Evolutionary conservation across 768 basidiomycete species (phyloP), one percentile per base, ranked within the genome.

Genomic region (Lentinus brumalis): DNA sequence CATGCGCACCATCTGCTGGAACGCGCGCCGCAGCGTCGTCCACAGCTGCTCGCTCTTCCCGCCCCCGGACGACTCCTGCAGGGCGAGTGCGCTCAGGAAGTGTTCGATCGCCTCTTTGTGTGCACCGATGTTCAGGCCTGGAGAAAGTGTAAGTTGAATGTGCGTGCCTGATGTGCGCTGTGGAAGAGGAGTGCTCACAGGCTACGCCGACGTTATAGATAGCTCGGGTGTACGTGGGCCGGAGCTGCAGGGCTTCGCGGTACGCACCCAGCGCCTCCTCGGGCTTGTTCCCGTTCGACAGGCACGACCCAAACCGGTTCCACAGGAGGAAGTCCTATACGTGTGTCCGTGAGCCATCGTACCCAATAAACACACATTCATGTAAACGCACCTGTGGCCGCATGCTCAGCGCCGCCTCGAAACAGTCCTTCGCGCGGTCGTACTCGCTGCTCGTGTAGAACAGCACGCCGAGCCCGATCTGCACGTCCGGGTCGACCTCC

Each of bases 131-230:
- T 99, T 99, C 62, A 99, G 75, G 70, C 96, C 94, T 97, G 60
- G 5, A 62, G 51, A 21, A 6, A 51, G 47, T 50, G 21, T 26
- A 26, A 26, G 21, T 2, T 26, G 21, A 26, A 55, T 60, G 32
- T 63, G 15, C 40, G 51, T n/a, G 15, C 54, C 50, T 42, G 42
- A 35, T 30, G 18, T 15, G 26, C 49, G 45, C 45, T 15, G n/a
- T 10, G 26, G 10, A 18, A 21, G 9, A 7, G n/a, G 9, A 14
- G n/a, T 46, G 45, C 92, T 67, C 69, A 95, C 95, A 99, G 21
- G 96, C 95, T 30, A 99, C 97, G 46, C 96, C 97, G 39, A 99
- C 92, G 69, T 99, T 99, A 71, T 96, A 98, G 26, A 98, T 92
- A 10, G 96, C 97, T 11, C 97, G 87, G 1, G 97, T 98, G 73